Evolutionary conservation across 2,329 filamentous ascomycete genomes (phyloP), one percentile per base, ranked within the genome.

Genomic region (Fusarium chaquense): DNA sequence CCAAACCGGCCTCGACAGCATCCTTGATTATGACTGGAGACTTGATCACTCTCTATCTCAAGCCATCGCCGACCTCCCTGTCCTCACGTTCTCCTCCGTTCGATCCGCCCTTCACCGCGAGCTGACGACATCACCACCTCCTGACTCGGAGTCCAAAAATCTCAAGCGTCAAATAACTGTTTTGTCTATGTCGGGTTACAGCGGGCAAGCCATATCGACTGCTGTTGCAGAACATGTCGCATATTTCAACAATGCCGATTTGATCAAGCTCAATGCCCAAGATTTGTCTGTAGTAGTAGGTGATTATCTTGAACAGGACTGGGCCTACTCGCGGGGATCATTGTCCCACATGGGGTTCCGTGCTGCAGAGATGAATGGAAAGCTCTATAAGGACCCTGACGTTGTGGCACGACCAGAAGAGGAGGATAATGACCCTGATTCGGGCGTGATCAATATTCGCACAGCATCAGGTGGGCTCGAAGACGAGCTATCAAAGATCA

Each of bases 251-350:
- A 81, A 81, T 9, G 90, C 92, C 5, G 89, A 95, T 69, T 75
- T 95, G 5, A 80, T 96, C 33, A 85, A 87, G 22, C 76, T 97
- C 13, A 87, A 90, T 74, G 88, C 92, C 2, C 86, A 90, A 66
- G 90, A 91, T 73, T 80, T 97, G 55, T 91, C 91, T 5, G 85
- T 90, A 51, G 81, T 96, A 28, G 84, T 90, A 1, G 91, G 90
- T 4, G 84, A 88, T 44, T 93, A 94, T 72, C 79, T 94, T 12
- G 91, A 90, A 6, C 89, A 92, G 73, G 84, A 86, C 62, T 83
- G 80, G 78, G 80, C 81, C 6, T 83, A 82, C 49, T 79, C 80
- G 3, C 76, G 83, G 15, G 85, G 86, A 2, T 77, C 81, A 22
- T 78, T 87, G 13, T 85, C 87, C 3, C 83, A 85, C 69, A 78